Evolutionary conservation across 768 basidiomycete species (phyloP).

Genomic region (Pisolithus microcarpus): DNA sequence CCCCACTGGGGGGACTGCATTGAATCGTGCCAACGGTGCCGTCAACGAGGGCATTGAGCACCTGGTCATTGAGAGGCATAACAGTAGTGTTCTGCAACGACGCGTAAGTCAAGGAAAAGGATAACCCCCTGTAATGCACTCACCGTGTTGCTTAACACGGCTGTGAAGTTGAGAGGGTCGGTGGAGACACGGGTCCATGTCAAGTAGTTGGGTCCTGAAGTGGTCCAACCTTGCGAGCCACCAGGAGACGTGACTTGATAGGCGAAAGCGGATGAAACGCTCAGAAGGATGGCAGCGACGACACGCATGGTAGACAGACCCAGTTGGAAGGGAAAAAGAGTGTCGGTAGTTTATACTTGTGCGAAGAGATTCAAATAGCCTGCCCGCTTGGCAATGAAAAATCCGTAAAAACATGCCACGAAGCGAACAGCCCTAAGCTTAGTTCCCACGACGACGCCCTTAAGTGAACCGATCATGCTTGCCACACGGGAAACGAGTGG

Average conservation of each 20-base stretch:
- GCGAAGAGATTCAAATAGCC: slow-evolving; percentile 4
- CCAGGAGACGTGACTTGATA: slow-evolving; percentile 53
- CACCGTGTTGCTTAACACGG: slow-evolving; percentile 60
- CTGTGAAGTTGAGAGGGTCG: slow-evolving; percentile 63
- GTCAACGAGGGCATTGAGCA: slow-evolving; percentile 50
- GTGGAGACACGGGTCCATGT: slow-evolving; percentile 60
- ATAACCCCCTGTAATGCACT: slow-evolving; percentile 8
- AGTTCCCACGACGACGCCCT: slow-evolving; percentile 17
- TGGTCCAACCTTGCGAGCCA: slow-evolving; percentile 46
- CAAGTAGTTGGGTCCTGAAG: slow-evolving; percentile 44
- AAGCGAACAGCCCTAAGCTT: slow-evolving; percentile 1
- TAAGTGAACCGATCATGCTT: not conserved
- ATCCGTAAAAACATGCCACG: not conserved
- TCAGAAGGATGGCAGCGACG: slow-evolving; percentile 37
- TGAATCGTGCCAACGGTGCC: slow-evolving; percentile 34
- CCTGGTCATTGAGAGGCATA: slow-evolving; percentile 31
- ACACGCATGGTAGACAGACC: slow-evolving; percentile 36
- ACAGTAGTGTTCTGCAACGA: slow-evolving; percentile 28
- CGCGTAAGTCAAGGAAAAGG: slow-evolving; percentile 1
- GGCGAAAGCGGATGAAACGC: slow-evolving; percentile 52
- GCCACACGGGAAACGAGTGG: not conserved
- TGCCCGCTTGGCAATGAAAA: slow-evolving; percentile 3
- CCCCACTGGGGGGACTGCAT: slow-evolving; percentile 51
- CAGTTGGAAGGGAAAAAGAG: slow-evolving; percentile 10
- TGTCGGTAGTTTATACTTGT: slow-evolving; percentile 5